Percentiles rank a stretch among this genome's conserved stretches.
Evolutionary conservation across 768 basidiomycete genomes (phyloP).

Genomic region (Scleroderma citrinum): DNA sequence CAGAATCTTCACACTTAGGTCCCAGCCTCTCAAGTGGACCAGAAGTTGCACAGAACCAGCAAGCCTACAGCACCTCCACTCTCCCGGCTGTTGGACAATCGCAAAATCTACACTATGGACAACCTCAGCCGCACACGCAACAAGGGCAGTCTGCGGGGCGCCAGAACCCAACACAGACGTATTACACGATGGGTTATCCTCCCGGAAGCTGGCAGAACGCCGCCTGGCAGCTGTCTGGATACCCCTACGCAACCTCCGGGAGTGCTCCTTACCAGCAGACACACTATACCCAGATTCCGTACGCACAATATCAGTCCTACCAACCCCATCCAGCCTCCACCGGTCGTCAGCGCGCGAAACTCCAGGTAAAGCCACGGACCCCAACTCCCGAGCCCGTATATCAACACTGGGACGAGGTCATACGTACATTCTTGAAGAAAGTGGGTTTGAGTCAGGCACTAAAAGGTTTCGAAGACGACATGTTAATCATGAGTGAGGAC

Average conservation of each 20-base stretch:
- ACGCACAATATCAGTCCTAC: slow-evolving; percentile 30
- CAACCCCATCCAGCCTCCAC: slow-evolving; percentile 15
- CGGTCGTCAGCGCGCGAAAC: slow-evolving; percentile 26
- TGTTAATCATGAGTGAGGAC: slow-evolving; percentile 60
- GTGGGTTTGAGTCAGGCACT: slow-evolving; percentile 54
- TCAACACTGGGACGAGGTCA: slow-evolving; percentile 56
- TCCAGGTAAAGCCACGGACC: slow-evolving; percentile 21
- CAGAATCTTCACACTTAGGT: slow-evolving; percentile 31
- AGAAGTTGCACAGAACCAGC: slow-evolving; percentile 6
- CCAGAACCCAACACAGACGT: slow-evolving; percentile 20
- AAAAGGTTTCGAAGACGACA: slow-evolving; percentile 62
- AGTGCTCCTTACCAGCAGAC: slow-evolving; percentile 29
- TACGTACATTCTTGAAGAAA: slow-evolving; percentile 48
- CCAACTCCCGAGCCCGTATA: slow-evolving; percentile 40
- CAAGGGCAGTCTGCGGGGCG: slow-evolving; percentile 8
- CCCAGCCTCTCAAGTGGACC: slow-evolving; percentile 5
- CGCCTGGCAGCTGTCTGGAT: slow-evolving; percentile 29
- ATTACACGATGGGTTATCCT: slow-evolving; percentile 29
- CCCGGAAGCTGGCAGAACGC: slow-evolving; percentile 26
- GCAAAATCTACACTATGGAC: slow-evolving; percentile 14
- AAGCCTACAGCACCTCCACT: slow-evolving; percentile 4
- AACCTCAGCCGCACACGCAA: neutral
- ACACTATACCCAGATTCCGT: slow-evolving; percentile 30
- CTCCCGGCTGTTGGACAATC: slow-evolving; percentile 11
- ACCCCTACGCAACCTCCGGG: slow-evolving; percentile 25